These are phyloP conservation scores for Starmerella floricola DNA, from an alignment of 805 yeast species.

Conservation along the genomic window DNA sequence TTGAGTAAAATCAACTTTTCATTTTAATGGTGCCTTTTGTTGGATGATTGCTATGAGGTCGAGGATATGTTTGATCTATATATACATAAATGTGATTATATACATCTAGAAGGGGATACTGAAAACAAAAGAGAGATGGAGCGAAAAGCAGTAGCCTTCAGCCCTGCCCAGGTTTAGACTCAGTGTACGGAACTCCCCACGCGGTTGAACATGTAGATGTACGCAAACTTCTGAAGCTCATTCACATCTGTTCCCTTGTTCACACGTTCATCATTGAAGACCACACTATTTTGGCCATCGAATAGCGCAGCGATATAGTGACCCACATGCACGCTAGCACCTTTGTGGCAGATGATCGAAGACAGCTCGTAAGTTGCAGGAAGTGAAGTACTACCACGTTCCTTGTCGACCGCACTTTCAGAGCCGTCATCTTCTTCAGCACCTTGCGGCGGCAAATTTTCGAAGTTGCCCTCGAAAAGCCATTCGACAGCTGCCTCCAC, in stretches of 20 bases:
- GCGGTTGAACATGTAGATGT: conserved; percentile 35
- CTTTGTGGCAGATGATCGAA: conserved; percentile 78
- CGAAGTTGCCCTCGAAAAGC: conserved; percentile 65
- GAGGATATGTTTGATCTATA: too few species aligned
- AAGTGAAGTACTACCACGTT: conserved; percentile 7
- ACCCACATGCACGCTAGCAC: conserved; percentile 79
- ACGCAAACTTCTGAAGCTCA: conserved; percentile 40
- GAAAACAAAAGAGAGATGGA: too few species aligned
- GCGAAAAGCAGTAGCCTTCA: too few species aligned
- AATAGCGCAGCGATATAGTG: conserved; percentile 75
- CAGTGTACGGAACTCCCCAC: conserved; percentile 6
- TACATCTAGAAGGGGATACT: too few species aligned
- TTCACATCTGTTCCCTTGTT: conserved; percentile 37
- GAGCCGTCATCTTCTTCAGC: too few species aligned
- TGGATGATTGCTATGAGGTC: too few species aligned
- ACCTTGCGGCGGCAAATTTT: conserved; percentile 37
- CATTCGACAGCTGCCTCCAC: conserved; percentile 77
- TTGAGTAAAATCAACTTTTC: too few species aligned
- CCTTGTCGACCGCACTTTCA: too few species aligned
- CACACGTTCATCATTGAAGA: conserved; percentile 84
- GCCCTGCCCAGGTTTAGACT: background rate
- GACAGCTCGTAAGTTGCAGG: conserved; percentile 39
- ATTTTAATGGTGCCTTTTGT: too few species aligned
- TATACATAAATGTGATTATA: too few species aligned
- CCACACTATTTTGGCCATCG: conserved; percentile 47